Evolutionary conservation across 164 flowering plant species (phyloP), one percentile per base, ranked within the genome.

Genomic region (Magnolia sinica): DNA sequence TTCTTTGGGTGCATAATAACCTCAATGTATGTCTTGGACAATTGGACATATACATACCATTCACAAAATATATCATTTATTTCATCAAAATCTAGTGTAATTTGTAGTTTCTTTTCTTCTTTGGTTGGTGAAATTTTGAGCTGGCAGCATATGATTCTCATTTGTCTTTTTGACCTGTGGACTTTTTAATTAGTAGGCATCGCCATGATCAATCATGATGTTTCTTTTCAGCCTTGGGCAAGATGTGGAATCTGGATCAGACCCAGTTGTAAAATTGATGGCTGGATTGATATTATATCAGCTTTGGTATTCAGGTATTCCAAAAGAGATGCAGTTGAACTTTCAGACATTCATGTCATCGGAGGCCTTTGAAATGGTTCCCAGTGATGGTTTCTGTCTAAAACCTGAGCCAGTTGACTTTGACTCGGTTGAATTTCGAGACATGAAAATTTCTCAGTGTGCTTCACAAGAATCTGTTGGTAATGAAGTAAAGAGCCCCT

Each of bases 261-360:
- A 86, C 70, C 88, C 92, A 68, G 19, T 80, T 70, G 74, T 85
- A 72, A 85, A 90, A 82, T 72, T 90, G 86, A 74, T 93, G 78
- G 69, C 88, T 64, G 97, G 95, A 3, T 77, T 91, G 84, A 81
- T 90, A 72, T 88, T 81, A 75, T 90, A 78, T 82, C 83, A 90
- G 78, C 75, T 85, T n/a, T 95, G 94, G 97, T 89, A 87, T 83
- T 80, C 86, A 23, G 73, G 77, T 49, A 71, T 91, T 71, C 90
- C 89, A 1, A 73, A 83, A 74, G 89, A 87, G 78, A 70, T 88
- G 87, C 86, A 84, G 82, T 76, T 87, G 77, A 80, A 82, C 49
- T 59, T 68, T 11, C 85, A 83, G n/a, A 64, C 27, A 79, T 76
- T 37, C 23, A 70, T 49, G 61, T 64, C n/a, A 49, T 83, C 86